Conservation (phyloP, 148 eudicot genomes). For the Chenopodium album region DNA sequence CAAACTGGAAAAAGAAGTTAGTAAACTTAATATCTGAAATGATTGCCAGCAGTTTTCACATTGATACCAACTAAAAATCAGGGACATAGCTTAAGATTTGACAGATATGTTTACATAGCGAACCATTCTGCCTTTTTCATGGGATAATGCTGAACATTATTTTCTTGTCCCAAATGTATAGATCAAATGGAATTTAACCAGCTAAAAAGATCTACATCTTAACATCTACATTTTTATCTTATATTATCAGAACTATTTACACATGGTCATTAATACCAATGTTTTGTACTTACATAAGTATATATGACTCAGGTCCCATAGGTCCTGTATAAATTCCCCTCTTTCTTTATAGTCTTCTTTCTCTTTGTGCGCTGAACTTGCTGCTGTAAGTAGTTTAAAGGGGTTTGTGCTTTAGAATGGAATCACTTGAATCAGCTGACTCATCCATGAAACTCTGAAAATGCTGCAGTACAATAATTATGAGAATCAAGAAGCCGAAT, state of each 20-base stretch:
- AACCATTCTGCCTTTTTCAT: not conserved
- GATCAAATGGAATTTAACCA: not conserved
- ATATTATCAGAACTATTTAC: not conserved
- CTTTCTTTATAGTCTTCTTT: slow-evolving; percentile 49
- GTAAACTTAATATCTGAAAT: not conserved
- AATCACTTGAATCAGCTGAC: slow-evolving; percentile 63
- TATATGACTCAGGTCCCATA: slow-evolving; percentile 87
- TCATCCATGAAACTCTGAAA: slow-evolving; percentile 79
- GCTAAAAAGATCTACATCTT: not conserved
- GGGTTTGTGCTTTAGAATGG: slow-evolving; percentile 90
- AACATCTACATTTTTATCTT: not conserved
- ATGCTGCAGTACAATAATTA: slow-evolving; percentile 18
- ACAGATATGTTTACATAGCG: not conserved
- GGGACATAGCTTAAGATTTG: not conserved
- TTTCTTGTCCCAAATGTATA: not conserved
- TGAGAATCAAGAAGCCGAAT: slow-evolving; percentile 2
- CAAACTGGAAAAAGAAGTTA: slow-evolving; percentile 54
- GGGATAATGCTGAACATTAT: not conserved
- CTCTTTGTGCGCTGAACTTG: slow-evolving; percentile 51
- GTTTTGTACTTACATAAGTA: slow-evolving; percentile 69
- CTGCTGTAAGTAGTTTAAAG: slow-evolving; percentile 69
- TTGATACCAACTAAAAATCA: not conserved
- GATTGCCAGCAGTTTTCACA: not conserved
- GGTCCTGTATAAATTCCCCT: slow-evolving; percentile 67
- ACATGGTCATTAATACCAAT: not conserved